Evolutionary conservation across 768 basidiomycete genomes (phyloP).

Genomic region (Termitomyces sp.): DNA sequence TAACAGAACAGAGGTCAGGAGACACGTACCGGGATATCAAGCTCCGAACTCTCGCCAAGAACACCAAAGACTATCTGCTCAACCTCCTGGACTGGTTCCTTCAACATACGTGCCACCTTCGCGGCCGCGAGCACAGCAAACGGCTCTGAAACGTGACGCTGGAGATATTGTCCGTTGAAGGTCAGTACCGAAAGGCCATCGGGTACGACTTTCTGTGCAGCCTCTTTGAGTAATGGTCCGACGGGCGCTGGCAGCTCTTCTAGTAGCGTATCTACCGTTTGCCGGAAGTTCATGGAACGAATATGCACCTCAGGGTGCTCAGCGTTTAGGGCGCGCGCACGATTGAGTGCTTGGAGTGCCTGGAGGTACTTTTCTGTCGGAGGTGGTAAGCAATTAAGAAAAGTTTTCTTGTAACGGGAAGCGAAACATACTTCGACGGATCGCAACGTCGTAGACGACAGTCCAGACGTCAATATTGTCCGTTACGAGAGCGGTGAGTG

Average conservation of each 20-base stretch:
- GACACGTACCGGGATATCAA: slow-evolving; percentile 41
- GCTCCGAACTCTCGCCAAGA: slow-evolving; percentile 33
- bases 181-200: slow-evolving; percentile 52
- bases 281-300: slow-evolving; percentile 61
- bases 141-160: slow-evolving; percentile 47
- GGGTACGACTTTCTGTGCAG: slow-evolving; percentile 49
- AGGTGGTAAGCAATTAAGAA: slow-evolving; percentile 1
- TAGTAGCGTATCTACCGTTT: slow-evolving; percentile 29
- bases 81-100: slow-evolving; percentile 49
- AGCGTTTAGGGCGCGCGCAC: slow-evolving; percentile 46
- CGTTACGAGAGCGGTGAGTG: slow-evolving; percentile 48
- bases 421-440: slow-evolving; percentile 65
- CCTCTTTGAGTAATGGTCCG: slow-evolving; percentile 42
- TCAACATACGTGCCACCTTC: slow-evolving; percentile 43
- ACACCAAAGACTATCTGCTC: slow-evolving; percentile 52
- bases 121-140: slow-evolving; percentile 60
- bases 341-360: slow-evolving; percentile 62
- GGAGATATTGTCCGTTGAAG: slow-evolving; percentile 74
- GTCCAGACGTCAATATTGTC: slow-evolving; percentile 68
- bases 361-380: slow-evolving; percentile 74
- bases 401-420: background rate
- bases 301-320: slow-evolving; percentile 66
- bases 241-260: slow-evolving; percentile 41
- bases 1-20: background rate
- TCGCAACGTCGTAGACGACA: slow-evolving; percentile 73